Conservation (phyloP, 805 yeast genomes). For the Sugiyamaella floridensis region DNA sequence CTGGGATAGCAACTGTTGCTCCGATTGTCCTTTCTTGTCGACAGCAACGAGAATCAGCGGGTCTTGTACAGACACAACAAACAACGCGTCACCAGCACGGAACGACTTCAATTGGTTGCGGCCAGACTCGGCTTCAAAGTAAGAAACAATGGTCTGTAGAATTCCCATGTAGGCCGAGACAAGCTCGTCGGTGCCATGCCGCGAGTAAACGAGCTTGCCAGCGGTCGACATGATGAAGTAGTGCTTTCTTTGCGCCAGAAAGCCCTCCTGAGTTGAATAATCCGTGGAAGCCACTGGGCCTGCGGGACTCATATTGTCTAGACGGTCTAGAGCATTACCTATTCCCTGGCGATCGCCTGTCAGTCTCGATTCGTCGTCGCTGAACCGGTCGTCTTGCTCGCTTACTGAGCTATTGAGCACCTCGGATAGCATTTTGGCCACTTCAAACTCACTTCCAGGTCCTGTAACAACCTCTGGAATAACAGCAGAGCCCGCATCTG, state of each 20-base stretch:
- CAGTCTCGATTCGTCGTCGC: not conserved
- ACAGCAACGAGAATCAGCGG: slow-evolving; percentile 75
- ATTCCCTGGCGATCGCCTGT: not conserved
- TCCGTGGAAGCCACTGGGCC: not conserved
- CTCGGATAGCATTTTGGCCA: slow-evolving; percentile 12
- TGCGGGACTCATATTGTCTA: not conserved
- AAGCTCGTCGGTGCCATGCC: slow-evolving; percentile 63
- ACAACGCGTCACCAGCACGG: slow-evolving; percentile 43
- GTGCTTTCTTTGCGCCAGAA: slow-evolving; percentile 47
- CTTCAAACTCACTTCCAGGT: slow-evolving; percentile 3
- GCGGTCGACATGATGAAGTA: slow-evolving; percentile 75
- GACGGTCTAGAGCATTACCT: not conserved
- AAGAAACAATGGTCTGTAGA: slow-evolving; percentile 69
- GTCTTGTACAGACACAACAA: slow-evolving; percentile 52
- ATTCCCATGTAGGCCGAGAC: slow-evolving; percentile 70
- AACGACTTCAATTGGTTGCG: slow-evolving; percentile 34
- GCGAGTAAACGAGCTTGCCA: slow-evolving; percentile 81
- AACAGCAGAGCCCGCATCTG: not conserved
- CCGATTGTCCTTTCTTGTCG: slow-evolving; percentile 31
- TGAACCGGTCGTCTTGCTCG: not conserved
- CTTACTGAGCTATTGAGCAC: slow-evolving; percentile 5
- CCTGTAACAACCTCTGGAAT: slow-evolving; percentile 3
- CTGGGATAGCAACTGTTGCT: slow-evolving; percentile 48
- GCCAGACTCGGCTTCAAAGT: slow-evolving; percentile 43
- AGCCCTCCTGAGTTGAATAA: slow-evolving; percentile 19